Conservation (phyloP, 371 early-diverging fungal genomes). For the Chytridium lagenaria region DNA sequence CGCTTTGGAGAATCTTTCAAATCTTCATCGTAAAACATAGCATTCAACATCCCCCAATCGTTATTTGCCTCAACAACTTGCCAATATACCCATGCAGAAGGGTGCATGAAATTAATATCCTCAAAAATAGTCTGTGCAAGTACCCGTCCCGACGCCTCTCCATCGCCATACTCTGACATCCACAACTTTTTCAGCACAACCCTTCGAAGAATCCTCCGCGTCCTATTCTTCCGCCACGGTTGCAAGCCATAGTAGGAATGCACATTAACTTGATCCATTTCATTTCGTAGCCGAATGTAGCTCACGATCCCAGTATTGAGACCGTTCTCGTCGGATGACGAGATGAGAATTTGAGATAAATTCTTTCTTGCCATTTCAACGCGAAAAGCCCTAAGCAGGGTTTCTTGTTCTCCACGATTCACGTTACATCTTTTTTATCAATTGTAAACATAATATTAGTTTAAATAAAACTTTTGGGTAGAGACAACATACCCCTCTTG, state of each 20-base stretch:
- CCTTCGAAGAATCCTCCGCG: constrained; percentile 17
- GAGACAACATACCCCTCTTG: constrained; percentile 28
- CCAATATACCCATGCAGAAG: constrained; percentile 37
- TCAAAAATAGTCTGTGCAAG: constrained; percentile 27
- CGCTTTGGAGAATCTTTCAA: not conserved
- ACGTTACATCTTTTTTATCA: not conserved
- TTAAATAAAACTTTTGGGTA: not conserved
- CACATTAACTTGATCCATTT: constrained; percentile 30
- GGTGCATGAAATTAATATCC: constrained; percentile 27
- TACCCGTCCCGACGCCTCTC: constrained; percentile 20
- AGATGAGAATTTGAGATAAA: not conserved
- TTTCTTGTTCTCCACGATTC: constrained; percentile 14
- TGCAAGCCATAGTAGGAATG: constrained; percentile 24
- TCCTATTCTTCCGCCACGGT: constrained; percentile 20
- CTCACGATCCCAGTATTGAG: not conserved
- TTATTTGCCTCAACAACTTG: constrained; percentile 21
- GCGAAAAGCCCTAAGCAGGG: constrained; percentile 13
- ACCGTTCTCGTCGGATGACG: constrained; percentile 32
- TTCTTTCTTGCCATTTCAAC: constrained; percentile 6
- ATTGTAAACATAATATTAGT: not conserved
- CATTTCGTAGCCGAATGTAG: not conserved
- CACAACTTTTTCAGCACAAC: constrained; percentile 22
- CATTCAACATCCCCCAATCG: constrained; percentile 29
- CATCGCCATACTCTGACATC: constrained; percentile 31
- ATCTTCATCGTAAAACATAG: not conserved